These are phyloP conservation scores for Trichoderma asperelloides DNA, from an alignment of 495 filamentous ascomycete species.

Conservation along the genomic window DNA sequence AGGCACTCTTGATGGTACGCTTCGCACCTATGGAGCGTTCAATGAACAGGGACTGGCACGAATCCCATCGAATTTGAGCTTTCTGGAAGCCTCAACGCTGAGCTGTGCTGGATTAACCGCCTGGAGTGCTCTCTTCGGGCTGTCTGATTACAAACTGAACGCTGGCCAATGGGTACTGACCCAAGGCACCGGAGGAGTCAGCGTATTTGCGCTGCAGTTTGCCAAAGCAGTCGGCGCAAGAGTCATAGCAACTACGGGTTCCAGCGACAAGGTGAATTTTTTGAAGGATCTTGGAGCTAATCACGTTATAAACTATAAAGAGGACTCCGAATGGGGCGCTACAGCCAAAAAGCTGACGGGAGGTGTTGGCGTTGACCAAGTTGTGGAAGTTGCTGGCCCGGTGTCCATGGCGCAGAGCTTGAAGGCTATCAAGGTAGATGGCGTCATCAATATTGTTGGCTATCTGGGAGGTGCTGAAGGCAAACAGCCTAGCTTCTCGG, in stretches of 20 bases:
- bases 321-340: constrained; percentile 51
- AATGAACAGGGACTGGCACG: constrained; percentile 19
- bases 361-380: constrained; percentile 46
- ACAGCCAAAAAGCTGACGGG: constrained; percentile 47
- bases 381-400: constrained; percentile 49
- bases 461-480: constrained; percentile 38
- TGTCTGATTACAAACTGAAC: constrained; percentile 10
- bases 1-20: constrained; percentile 17
- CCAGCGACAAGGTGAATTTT: constrained; percentile 22
- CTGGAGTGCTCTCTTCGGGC: constrained; percentile 31
- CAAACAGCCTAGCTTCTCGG: constrained; percentile 36
- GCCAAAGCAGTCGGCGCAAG: constrained; percentile 27
- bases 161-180: constrained; percentile 24
- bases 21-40: constrained; percentile 17
- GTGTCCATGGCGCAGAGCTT: constrained; percentile 46
- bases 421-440: constrained; percentile 45
- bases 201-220: constrained; percentile 26
- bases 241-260: constrained; percentile 34
- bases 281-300: constrained; percentile 42
- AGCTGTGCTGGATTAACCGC: constrained; percentile 24
- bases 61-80: constrained; percentile 18
- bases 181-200: constrained; percentile 29
- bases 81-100: constrained; percentile 18
- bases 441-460: constrained; percentile 47
- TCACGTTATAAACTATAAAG: constrained; percentile 51